These are phyloP conservation scores for Chlamydomonas schloesseri DNA, from an alignment of 139 green algal species.

Conservation along the genomic window DNA sequence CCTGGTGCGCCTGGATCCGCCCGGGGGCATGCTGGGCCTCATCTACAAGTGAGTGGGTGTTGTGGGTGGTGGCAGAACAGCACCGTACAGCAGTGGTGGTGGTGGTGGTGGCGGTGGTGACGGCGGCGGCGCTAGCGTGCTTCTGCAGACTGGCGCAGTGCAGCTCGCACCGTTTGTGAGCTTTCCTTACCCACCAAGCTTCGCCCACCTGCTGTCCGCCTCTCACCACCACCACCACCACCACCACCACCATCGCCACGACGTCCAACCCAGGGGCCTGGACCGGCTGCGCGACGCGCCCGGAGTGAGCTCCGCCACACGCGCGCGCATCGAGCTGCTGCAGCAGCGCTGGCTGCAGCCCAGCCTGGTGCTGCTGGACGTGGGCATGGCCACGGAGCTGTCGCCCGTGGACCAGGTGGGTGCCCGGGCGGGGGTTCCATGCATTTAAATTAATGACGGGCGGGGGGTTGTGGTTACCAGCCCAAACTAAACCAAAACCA, in stretches of 20 bases:
- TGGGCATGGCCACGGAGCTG: conserved; percentile 92
- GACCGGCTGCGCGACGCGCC: conserved; percentile 1
- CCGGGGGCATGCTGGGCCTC: conserved; percentile 59
- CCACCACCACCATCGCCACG: neutral
- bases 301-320: neutral
- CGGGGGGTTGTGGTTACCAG: too few species aligned
- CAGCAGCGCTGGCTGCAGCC: conserved; percentile 72
- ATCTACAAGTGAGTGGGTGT: conserved; percentile 44
- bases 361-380: conserved; percentile 89
- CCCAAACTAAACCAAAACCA: too few species aligned
- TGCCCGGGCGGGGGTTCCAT: too few species aligned
- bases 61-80: too few species aligned
- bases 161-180: too few species aligned
- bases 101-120: too few species aligned
- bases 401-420: conserved; percentile 69
- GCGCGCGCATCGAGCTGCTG: conserved; percentile 51
- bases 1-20: conserved; percentile 78
- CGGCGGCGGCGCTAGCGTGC: too few species aligned
- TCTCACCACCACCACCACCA: neutral
- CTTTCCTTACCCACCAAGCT: too few species aligned
- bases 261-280: conserved; percentile 30
- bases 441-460: too few species aligned
- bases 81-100: too few species aligned
- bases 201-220: too few species aligned
- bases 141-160: too few species aligned